Percentiles rank a stretch among this genome's conserved stretches.
phyloP scores from a whole-genome alignment of 176 grass and related monocot genomes.

The sorghum (Sorghum bicolor) region Sorghum_bicolor_NCBIv3 NC_012872.2:68368501-68369000 shows the following conservation, averaged over 20 bases:
- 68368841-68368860: background rate
- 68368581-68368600: constrained; percentile 94
- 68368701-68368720: background rate
- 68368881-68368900: background rate
- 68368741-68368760: constrained; percentile 94
- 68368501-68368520: background rate
- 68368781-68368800: constrained; percentile 99
- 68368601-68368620: constrained; percentile 76
- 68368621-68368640: background rate
- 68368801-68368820: constrained; percentile 5
- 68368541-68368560: constrained; percentile 39
- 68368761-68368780: constrained; percentile 98
- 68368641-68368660: background rate
- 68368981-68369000: background rate
- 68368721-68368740: constrained; percentile 74
- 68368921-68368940: background rate
- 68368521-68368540: background rate
- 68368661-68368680: background rate
- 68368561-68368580: constrained; percentile 96
- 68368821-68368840: background rate
- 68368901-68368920: background rate
- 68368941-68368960: background rate
- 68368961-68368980: background rate
- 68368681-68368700: background rate
- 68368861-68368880: background rate